A percentile compares a stretch with the other conserved stretches of the same genome.
These are phyloP conservation scores for Coemansia sp. DNA, from an alignment of 192 early-diverging fungal species.

Conservation along the genomic window DNA sequence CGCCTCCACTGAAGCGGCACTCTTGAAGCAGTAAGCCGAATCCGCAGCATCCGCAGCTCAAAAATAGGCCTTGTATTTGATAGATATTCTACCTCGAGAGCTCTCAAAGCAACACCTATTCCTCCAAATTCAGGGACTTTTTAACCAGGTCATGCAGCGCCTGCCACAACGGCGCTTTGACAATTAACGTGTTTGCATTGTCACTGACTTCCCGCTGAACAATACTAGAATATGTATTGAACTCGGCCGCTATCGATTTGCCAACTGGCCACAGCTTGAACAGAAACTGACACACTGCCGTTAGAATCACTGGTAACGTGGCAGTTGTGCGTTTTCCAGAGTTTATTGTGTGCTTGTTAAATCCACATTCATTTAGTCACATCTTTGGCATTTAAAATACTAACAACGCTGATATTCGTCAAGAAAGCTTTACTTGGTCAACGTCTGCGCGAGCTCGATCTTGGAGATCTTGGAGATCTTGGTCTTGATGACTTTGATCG, in stretches of 20 bases:
- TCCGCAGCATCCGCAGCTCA: too few species aligned
- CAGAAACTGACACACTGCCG: not conserved
- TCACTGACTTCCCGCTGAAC: constrained; percentile 21
- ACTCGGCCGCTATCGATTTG: constrained; percentile 37
- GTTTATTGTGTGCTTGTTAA: too few species aligned
- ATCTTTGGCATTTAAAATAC: too few species aligned
- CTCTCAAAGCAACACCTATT: too few species aligned
- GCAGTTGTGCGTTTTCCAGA: too few species aligned
- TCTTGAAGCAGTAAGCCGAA: too few species aligned
- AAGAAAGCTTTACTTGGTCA: not conserved
- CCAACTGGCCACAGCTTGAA: constrained; percentile 44
- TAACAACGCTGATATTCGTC: too few species aligned
- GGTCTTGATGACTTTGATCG: constrained; percentile 27
- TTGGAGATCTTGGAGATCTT: not conserved
- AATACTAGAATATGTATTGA: constrained; percentile 24
- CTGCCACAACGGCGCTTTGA: constrained; percentile 26
- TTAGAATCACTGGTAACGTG: too few species aligned
- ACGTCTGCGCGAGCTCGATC: constrained; percentile 3
- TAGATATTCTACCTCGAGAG: too few species aligned
- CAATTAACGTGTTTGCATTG: constrained; percentile 27
- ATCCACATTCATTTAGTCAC: too few species aligned
- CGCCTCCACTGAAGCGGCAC: too few species aligned
- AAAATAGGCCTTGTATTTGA: too few species aligned
- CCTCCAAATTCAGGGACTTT: not conserved
- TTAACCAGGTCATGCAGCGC: constrained; percentile 3